Percentiles rank a stretch among this genome's conserved stretches.
phyloP scores from a whole-genome alignment of 2,329 filamentous ascomycete genomes.

The Byssothecium circinans region DNA sequence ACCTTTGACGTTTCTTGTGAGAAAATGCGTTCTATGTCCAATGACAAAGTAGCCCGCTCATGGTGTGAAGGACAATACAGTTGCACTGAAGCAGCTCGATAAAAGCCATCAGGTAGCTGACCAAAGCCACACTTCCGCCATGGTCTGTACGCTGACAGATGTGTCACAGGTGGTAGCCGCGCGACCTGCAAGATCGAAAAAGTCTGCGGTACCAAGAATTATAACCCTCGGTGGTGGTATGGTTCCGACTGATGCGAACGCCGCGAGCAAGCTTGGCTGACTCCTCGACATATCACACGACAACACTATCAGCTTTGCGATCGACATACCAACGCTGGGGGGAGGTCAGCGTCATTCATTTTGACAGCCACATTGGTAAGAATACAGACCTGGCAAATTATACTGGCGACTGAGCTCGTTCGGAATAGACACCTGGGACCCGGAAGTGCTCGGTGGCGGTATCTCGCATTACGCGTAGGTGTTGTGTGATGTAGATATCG shows the following conservation, averaged over 20 bases:
- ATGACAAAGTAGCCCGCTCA: not conserved
- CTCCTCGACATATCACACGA: slow-evolving; percentile 53
- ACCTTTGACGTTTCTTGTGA: slow-evolving; percentile 52
- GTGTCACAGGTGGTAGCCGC: slow-evolving; percentile 48
- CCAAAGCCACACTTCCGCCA: not conserved
- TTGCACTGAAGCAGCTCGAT: slow-evolving; percentile 57
- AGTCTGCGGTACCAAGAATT: slow-evolving; percentile 53
- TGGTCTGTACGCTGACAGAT: not conserved
- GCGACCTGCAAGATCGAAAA: slow-evolving; percentile 49
- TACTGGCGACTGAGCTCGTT: slow-evolving; percentile 1
- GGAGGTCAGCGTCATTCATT: slow-evolving; percentile 59
- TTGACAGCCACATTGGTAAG: slow-evolving; percentile 56
- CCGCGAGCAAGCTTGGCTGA: not conserved
- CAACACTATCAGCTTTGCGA: slow-evolving; percentile 55
- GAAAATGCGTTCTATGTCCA: not conserved
- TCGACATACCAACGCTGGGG: slow-evolving; percentile 57
- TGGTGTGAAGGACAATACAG: slow-evolving; percentile 52
- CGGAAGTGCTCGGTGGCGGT: slow-evolving; percentile 57
- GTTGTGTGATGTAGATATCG: too few relatives aligned
- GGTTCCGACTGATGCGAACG: not conserved
- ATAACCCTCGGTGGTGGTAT: slow-evolving; percentile 53
- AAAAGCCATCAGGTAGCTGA: slow-evolving; percentile 52
- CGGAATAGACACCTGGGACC: slow-evolving; percentile 57
- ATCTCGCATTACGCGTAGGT: slow-evolving; percentile 62
- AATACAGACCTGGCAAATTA: not conserved